Base-by-base conservation (phyloP, 2,329 filamentous ascomycete genomes). In the Leptographium procerum region DNA sequence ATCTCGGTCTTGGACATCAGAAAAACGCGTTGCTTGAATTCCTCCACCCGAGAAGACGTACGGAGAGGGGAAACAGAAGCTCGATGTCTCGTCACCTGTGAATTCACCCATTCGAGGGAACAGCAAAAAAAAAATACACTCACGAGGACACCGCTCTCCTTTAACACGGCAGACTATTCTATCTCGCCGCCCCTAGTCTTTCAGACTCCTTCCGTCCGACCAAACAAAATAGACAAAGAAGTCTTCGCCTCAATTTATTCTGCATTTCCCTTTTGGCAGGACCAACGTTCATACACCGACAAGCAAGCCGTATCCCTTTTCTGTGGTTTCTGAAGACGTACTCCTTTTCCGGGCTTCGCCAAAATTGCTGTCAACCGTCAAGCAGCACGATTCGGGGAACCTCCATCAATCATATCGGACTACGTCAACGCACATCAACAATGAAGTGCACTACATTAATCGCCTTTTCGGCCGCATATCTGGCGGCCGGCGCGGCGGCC, bases 381-480 rank as follows among this genome's bases (percentile, higher is more conserved):
- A n/a, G n/a, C n/a, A n/a, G n/a, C n/a, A n/a, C n/a, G n/a, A n/a
- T n/a, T n/a, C n/a, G n/a, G n/a, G n/a, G 19, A 43, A 43, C 19
- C 19, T 19, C 40, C 40, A 4, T 29, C 31, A 13, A 26, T 16
- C 31, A 8, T 16, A 45, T 31, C 33, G 22, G 22, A 9, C 8
- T 3, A 29, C 26, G 6, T 47, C 31, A 34, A 55, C 31, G 24
- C 45, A 54, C 48, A 55, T 14, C 16, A 24, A 56, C 13, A 19
- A 65, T 65, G 63, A 63, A 59, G 56, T 56, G 52, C 9, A 47
- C 47, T 10, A 36, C 47, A 62, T 28, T 63, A 62, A 33, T 64
- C n/a, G 53, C 60, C 31, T 5, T 64, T 24, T 40, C 60, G 55
- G 63, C 62, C 24, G 57, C 60, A 56, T 28, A 59, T 22, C 56